Base-by-base conservation (phyloP, 495 filamentous ascomycete species). In the Podospora bellae-mahoneyi region DNA sequence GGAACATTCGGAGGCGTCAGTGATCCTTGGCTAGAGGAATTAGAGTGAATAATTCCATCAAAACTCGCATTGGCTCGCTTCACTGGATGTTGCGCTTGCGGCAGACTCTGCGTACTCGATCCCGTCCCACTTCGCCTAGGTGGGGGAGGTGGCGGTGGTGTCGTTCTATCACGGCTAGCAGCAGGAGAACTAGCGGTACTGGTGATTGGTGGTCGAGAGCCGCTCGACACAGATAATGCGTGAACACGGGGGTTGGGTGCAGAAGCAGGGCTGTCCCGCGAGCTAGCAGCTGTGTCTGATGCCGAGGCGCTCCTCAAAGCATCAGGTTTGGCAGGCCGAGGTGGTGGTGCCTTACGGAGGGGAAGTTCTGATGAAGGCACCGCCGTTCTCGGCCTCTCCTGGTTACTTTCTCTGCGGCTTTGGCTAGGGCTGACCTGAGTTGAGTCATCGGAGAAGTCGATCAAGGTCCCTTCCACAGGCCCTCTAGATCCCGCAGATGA, bases 291-390 rank as follows among this genome's bases (percentile, higher is more conserved):
- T 23, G 16, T n/a, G n/a, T 18, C 34, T 19, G 62, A 72, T 32
- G 71, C 72, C 16, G 64, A 78, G 55, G 71, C 23, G 57, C 82
- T 83, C 44, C 89, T 86, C 7, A 93, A 75, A 5, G 88, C 79
- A 5, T 81, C 79, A n/a, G 91, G 90, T 73, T 93, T 93, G 7
- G 82, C 80, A 1, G 91, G 90, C 58, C 85, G 86, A 63, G 61
- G 61, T 0, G 89, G 90, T 10, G 87, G 85, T 39, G 74, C 71
- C 54, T 79, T 81, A 3, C 76, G 69, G 9, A 67, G 68, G 3
- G 73, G 68, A 28, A 73, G 79, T n/a, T 78, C 86, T 66, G 79
- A 82, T 61, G 20, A 48, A 16, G 39, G 7, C 9, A 10, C 13
- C 2, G 58, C 68, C 5, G 64, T 28, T 13, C 56, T 66, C 16